Base-by-base conservation (phyloP, 228 moss, liverwort and hornwort genomes). In the Sphagnum magellanicum region DNA sequence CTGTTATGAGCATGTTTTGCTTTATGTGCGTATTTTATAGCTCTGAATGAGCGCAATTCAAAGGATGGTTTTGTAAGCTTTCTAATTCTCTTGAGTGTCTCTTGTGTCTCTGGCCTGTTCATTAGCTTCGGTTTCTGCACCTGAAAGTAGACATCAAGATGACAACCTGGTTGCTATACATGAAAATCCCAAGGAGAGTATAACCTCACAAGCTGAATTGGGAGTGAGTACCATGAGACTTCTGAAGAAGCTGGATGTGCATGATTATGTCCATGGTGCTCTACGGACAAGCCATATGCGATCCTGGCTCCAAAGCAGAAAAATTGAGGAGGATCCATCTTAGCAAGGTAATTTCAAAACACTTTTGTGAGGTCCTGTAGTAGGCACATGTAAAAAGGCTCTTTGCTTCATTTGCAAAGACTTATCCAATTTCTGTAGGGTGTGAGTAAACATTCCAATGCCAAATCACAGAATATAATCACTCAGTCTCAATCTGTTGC, bases 221-320 rank as follows among this genome's bases (percentile, higher is more conserved):
- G 86, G 75, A 4, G 67, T 88, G 5, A 81, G 81, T 71, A 81
- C 79, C 48, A 70, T 74, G 66, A 72, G 81, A 66, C 77, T 79
- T 17, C 72, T 88, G 50, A 82, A 79, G 68, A 77, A 69, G 60
- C 75, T 88, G 67, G 75, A 84, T 78, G 88, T 84, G 78, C 88
- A 88, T 17, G 79, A 81, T 47, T 88, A 84, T 52, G 81, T 88
- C 53, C 84, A 88, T 61, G 75, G 63, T 69, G 81, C 84, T 8
- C 72, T 88, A 6, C 79, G 61, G 32, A 77, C 70, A 49, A 88
- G 79, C 63, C 68, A 82, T 59, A 69, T 88, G 67, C 75, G 88
- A 61, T 72, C 81, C 5, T 84, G 88, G 84, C 77, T 88, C 57
- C 71, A 65, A 63, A 71, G 67, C 16, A 77, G 84, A 48, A 72